These are phyloP conservation scores for Botrytis hyacinthi DNA, from an alignment of 2,329 filamentous ascomycete species.

Conservation along the genomic window DNA sequence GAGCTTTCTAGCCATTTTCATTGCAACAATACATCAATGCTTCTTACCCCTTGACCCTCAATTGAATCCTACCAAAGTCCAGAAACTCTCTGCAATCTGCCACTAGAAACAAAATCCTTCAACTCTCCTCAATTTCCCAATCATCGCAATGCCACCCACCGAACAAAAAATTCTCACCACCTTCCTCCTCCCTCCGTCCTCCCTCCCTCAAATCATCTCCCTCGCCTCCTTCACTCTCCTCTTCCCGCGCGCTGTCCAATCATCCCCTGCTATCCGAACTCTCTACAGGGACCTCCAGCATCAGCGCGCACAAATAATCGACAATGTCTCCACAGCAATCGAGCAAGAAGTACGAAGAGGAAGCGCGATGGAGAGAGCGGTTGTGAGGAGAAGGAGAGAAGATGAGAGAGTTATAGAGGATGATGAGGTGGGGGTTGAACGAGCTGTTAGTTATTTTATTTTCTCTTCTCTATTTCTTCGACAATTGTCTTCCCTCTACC, in stretches of 20 bases:
- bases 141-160: conserved; percentile 62
- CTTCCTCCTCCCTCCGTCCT: conserved; percentile 75
- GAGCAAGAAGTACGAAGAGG: conserved; percentile 62
- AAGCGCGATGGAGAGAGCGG: conserved; percentile 55
- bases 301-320: conserved; percentile 66
- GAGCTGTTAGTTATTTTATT: conserved; percentile 45
- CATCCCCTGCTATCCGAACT: conserved; percentile 34
- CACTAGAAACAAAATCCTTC: not conserved
- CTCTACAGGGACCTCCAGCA: conserved; percentile 80
- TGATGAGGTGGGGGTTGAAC: conserved; percentile 62
- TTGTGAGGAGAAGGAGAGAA: conserved; percentile 52
- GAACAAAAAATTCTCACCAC: conserved; percentile 73
- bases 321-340: conserved; percentile 64
- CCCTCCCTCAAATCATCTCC: conserved; percentile 70
- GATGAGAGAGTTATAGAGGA: conserved; percentile 57
- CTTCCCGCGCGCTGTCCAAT: conserved; percentile 59
- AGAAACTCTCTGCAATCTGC: not conserved
- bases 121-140: not conserved
- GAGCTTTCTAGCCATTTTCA: not conserved
- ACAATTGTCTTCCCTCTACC: not conserved
- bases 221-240: conserved; percentile 72
- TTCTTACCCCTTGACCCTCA: not conserved
- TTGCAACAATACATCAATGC: not conserved
- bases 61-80: not conserved
- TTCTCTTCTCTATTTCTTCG: not conserved